Evolutionary conservation across 768 basidiomycete genomes (phyloP), one percentile per base, ranked within the genome.

Genomic region (Rossbeevera mucosa): DNA sequence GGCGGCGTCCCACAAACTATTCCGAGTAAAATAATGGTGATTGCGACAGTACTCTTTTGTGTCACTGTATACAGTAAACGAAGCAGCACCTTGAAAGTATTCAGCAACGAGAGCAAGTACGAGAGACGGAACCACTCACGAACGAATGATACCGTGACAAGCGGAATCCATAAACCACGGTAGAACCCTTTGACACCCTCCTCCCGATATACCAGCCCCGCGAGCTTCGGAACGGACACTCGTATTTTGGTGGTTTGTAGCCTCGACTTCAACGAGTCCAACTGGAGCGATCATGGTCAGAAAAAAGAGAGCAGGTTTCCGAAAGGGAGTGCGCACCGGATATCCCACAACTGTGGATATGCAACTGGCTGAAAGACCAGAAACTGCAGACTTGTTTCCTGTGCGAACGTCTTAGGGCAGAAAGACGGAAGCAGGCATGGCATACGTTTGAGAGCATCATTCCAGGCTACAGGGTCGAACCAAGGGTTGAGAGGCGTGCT

Each of bases 81-180:
- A 91, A 28, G 90, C 86, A 26, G 93, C 91, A 57, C 91, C 89
- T 93, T 24, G 56, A 18, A 33, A 52, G 2, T 33, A 2, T 38
- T 55, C 29, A 55, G 47, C 47, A 49, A 50, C 46, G 36, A 21
- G 26, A 51, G 21, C 54, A n/a, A 30, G 33, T 21, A 5, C 21
- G 7, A n/a, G 48, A 51, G 24, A 42, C 44, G 48, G 51, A 47
- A 31, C 20, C 44, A 91, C 90, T 73, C 68, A 85, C 95, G 91
- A 69, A 97, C 94, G 67, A 95, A 92, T 5, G 94, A 93, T 61
- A 98, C 98, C 8, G 94, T 95, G 71, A 93, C 77, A 50, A 97
- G 80, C 44, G 95, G 94, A 60, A 98, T 89, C 83, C 89, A 91
- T 47, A 94, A 64, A 52, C 91, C 91, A 51, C 93, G 80, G 70